These are phyloP conservation scores for Euphorbia tirucalli DNA, from an alignment of 345 rosid species.

Conservation along the genomic window DNA sequence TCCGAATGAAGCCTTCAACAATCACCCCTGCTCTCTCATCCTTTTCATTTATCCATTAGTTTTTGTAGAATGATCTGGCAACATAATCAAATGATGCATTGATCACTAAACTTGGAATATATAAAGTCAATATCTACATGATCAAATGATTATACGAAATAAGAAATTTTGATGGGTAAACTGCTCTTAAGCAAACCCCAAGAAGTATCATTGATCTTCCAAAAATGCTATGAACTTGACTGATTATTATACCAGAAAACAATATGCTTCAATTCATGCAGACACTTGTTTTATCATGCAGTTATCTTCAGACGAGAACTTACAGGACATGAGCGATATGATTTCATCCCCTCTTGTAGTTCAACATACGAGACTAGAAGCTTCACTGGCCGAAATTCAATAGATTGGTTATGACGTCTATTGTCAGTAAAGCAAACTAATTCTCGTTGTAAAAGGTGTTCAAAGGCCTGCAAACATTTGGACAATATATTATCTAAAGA, in stretches of 20 bases:
- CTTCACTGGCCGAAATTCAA: slow-evolving; percentile 71
- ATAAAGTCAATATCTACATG: neutral
- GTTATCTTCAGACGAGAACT: slow-evolving; percentile 28
- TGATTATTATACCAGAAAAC: neutral
- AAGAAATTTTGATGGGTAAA: neutral
- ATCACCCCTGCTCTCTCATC: neutral
- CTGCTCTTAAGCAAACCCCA: neutral
- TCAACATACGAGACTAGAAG: slow-evolving; percentile 64
- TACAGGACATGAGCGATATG: slow-evolving; percentile 85
- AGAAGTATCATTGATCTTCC: neutral
- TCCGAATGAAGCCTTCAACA: neutral
- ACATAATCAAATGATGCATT: slow-evolving; percentile 3
- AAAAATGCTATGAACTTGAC: neutral
- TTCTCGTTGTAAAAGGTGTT: slow-evolving; percentile 65
- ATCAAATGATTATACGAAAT: neutral
- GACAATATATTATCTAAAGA: slow-evolving; percentile 13
- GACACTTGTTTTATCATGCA: neutral
- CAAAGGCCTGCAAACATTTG: slow-evolving; percentile 68
- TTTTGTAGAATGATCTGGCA: slow-evolving; percentile 31
- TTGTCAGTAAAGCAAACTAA: slow-evolving; percentile 61
- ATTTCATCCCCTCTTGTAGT: slow-evolving; percentile 70
- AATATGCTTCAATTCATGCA: neutral
- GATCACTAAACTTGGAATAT: neutral
- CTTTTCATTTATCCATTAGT: slow-evolving; percentile 25
- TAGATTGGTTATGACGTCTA: slow-evolving; percentile 59